Evolutionary conservation across 2,329 filamentous ascomycete genomes (phyloP), one percentile per base, ranked within the genome.

Genomic region (Colletotrichum falcatum): DNA sequence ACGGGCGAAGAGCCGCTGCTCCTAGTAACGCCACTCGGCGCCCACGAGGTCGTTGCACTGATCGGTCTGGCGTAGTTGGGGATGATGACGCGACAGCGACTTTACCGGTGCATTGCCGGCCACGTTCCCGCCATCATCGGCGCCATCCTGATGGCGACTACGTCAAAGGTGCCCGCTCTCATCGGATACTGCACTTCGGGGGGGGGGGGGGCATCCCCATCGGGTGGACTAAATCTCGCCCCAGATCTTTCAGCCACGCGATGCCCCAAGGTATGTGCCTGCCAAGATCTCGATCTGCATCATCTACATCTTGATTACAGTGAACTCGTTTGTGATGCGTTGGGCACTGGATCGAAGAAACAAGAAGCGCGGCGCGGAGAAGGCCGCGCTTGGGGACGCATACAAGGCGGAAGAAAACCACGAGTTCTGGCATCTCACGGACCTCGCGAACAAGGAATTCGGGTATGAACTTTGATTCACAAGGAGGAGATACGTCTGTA

Each of bases 371-470:
- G 74, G 74, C n/a, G 66, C 68, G 0, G 74, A 75, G 3, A 72
- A 78, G 23, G 80, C 63, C n/a, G 46, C 70, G 16, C 48, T 90
- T 91, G 75, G 86, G 83, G 75, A 72, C 83, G 61, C 89, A 91
- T 74, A 83, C 83, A 71, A 82, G 79, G 68, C 84, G 9, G 77
- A 79, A 81, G 71, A 81, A 89, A 8, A 86, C 91, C 3, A 77
- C 77, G 20, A 88, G 88, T 86, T 88, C 60, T 77, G 86, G 73
- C 90, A 92, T 78, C 74, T 91, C 73, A 91, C 90, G 0, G 91
- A 92, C 77, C 79, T 86, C 23, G 81, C 89, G 80, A 92, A 92
- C 74, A 89, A 92, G 70, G 89, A 92, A 74, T 92, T 92, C 79
- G 46, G 67, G 12, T 70, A 67, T 6, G 58, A 67, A 44, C 12